Base-by-base conservation (phyloP, 441 rosid genomes). In the Pelargonium citronellum region DNA sequence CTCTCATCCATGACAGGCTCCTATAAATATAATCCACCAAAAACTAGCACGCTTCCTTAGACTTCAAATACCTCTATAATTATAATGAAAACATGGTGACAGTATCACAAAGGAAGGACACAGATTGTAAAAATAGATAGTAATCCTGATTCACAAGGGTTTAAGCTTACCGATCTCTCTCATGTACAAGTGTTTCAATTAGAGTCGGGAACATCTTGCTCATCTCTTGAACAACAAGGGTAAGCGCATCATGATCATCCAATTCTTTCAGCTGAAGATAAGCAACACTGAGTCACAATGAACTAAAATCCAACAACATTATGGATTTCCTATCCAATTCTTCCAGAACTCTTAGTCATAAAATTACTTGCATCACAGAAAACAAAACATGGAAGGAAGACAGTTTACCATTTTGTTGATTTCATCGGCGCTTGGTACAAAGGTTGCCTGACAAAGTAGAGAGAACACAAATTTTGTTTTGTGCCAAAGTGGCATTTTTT, bases 401-500 rank as follows among this genome's bases (percentile, higher is more conserved):
- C 62, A 78, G 61, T 75, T 79, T 76, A 87, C 99, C 99, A 88
- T 87, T 87, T 81, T 92, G 77, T 87, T 83, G 70, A 95, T 96
- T 70, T 92, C 97, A 67, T 89, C 92, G 0, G 93, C 74, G 64
- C 89, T 86, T 0, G 97, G 95, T 77, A 95, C 79, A 81, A 95
- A 89, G 83, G 90, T 80, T 16, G 91, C 91, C 84, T 89, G 97
- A 78, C 90, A 87, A 19, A 95, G 75, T 39, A 90, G 79, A 49
- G 91, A 85, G 75, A 84, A 89, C 10, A 90, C 10, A 67, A 92
- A 72, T 79, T 92, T 95, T 44, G 81, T 76, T 83, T 92, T 90
- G 76, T 95, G 98, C 97, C 97, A 86, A 73, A 92, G 88, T 60
- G 97, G 91, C 98, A 95, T 90, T 84, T 85, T 95, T 2, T 70